Evolutionary conservation across 192 early-diverging fungal genomes (phyloP).

Genomic region (Coemansia sp.): DNA sequence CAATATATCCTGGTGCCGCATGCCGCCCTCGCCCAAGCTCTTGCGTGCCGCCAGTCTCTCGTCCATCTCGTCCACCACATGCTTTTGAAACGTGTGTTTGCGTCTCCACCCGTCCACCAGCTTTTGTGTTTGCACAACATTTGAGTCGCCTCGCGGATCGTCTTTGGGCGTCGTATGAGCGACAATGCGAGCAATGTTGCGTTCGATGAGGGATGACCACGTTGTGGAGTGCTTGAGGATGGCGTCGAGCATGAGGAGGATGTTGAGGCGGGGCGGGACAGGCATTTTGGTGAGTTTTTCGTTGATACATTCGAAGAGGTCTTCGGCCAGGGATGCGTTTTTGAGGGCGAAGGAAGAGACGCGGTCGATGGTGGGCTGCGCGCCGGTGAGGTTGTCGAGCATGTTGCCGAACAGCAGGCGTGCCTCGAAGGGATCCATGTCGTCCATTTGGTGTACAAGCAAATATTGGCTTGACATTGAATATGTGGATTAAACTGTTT

Average conservation of each 20-base stretch:
- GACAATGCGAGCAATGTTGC: constrained; percentile 32
- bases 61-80: constrained; percentile 18
- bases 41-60: constrained; percentile 21
- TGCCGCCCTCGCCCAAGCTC: constrained; percentile 19
- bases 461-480: not conserved
- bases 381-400: constrained; percentile 51
- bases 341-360: constrained; percentile 49
- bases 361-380: constrained; percentile 48
- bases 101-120: constrained; percentile 40
- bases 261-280: constrained; percentile 49
- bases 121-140: constrained; percentile 43
- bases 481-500: no score
- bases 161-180: constrained; percentile 37
- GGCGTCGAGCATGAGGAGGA: constrained; percentile 53
- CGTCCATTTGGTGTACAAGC: constrained; percentile 29
- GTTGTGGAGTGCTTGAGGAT: constrained; percentile 23
- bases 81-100: constrained; percentile 21
- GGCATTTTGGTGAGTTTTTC: constrained; percentile 50
- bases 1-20: constrained; percentile 54
- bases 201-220: constrained; percentile 41
- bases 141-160: constrained; percentile 38
- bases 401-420: constrained; percentile 55
- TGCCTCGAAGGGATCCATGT: constrained; percentile 55
- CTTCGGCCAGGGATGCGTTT: constrained; percentile 39
- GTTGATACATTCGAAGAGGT: constrained; percentile 50